phyloP scores from a whole-genome alignment of 2,329 filamentous ascomycete species.

The Aurifilum marmelostoma region DNA sequence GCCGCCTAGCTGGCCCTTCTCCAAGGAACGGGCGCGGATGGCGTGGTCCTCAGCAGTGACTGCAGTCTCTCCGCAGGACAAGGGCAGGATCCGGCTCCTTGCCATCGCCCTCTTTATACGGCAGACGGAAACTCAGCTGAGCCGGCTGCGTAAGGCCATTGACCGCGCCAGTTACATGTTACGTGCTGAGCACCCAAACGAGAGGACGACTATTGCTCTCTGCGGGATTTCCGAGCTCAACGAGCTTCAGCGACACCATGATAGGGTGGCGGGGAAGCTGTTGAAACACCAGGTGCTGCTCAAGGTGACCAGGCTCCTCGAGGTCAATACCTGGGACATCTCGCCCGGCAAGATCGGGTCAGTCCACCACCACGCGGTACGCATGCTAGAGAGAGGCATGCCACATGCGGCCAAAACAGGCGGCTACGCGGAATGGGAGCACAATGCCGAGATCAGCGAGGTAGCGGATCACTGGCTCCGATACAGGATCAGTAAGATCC shows the following conservation, averaged over 20 bases:
- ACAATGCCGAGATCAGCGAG: constrained; percentile 4
- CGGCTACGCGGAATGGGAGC: constrained; percentile 9
- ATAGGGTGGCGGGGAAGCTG: constrained; percentile 12
- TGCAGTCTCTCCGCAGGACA: constrained; percentile 11
- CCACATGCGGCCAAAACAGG: constrained; percentile 10
- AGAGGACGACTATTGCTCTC: neutral
- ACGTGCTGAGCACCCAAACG: neutral
- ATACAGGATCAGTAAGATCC: constrained; percentile 24
- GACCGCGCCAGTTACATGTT: neutral
- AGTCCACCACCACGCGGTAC: neutral
- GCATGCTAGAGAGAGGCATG: constrained; percentile 6
- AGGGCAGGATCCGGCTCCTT: constrained; percentile 15
- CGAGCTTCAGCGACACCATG: neutral
- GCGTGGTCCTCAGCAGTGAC: constrained; percentile 18
- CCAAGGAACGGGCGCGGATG: constrained; percentile 20
- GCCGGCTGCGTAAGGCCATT: constrained; percentile 10
- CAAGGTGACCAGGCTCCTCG: constrained; percentile 11
- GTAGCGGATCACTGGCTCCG: constrained; percentile 21
- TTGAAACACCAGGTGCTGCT: constrained; percentile 28
- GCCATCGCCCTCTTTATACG: constrained; percentile 27
- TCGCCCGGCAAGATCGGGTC: neutral
- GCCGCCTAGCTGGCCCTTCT: constrained; percentile 26
- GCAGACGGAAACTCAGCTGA: constrained; percentile 22
- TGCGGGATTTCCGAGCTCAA: constrained; percentile 10
- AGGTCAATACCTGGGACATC: constrained; percentile 23